Conservation (phyloP, 2,329 filamentous ascomycete species). For the Clonostachys byssicola region DNA sequence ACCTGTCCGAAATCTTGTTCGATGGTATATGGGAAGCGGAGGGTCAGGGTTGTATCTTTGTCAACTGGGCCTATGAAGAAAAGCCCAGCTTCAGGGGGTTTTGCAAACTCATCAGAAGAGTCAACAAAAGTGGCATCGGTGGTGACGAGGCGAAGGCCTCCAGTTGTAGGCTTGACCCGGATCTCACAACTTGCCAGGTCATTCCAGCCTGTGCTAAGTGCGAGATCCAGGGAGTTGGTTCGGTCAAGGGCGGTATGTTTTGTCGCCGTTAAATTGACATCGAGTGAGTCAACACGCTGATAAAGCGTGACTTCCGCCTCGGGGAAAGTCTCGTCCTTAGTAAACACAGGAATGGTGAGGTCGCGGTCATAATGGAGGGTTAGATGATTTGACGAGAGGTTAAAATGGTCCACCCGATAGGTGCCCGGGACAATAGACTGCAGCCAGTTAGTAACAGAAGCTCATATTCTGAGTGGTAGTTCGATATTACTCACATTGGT, state of each 20-base stretch:
- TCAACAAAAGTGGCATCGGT: constrained; percentile 50
- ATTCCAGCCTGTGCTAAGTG: constrained; percentile 73
- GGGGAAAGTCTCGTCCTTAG: constrained; percentile 46
- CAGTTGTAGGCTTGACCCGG: constrained; percentile 59
- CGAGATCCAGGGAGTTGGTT: constrained; percentile 72
- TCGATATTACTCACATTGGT: constrained; percentile 21
- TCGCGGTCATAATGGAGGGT: constrained; percentile 62
- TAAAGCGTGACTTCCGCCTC: constrained; percentile 68
- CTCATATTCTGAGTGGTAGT: background rate
- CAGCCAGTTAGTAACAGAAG: constrained; percentile 15
- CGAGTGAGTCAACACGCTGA: constrained; percentile 64
- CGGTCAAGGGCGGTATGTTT: constrained; percentile 75
- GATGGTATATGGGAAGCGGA: constrained; percentile 77
- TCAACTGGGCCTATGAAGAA: constrained; percentile 45
- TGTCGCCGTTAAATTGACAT: constrained; percentile 62
- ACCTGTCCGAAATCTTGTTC: constrained; percentile 73
- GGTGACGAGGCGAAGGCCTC: constrained; percentile 60
- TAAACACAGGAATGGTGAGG: constrained; percentile 38
- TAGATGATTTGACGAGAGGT: constrained; percentile 60
- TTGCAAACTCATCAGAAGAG: constrained; percentile 33
- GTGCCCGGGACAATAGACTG: constrained; percentile 65
- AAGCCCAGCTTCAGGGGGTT: constrained; percentile 47
- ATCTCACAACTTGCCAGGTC: constrained; percentile 55
- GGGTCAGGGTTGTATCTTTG: constrained; percentile 40
- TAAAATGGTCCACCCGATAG: constrained; percentile 71